A percentile compares a stretch with the other conserved stretches of the same genome.
Conservation (phyloP, 78 protist species). For the Isochrysis galbana region DNA sequence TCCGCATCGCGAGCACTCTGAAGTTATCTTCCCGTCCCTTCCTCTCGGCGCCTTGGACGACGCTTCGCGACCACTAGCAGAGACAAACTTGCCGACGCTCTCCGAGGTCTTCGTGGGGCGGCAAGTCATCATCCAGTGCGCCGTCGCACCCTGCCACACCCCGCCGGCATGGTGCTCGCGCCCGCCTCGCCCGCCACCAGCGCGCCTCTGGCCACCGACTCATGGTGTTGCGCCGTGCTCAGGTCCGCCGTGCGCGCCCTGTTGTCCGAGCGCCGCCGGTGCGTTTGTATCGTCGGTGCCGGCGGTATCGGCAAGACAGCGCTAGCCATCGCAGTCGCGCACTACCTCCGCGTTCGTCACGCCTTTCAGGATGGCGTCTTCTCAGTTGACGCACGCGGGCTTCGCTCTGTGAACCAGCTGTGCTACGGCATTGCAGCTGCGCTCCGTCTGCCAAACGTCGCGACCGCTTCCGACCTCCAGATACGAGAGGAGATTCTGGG, state of each 20-base stretch:
- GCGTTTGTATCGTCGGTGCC: conserved; percentile 6
- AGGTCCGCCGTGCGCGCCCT: conserved; percentile 10
- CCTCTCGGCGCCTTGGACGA: background rate
- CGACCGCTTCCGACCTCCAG: background rate
- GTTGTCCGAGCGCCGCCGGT: background rate
- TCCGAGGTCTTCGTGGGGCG: background rate
- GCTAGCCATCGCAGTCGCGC: background rate
- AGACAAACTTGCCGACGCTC: background rate
- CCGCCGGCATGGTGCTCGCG: no score
- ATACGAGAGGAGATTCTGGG: background rate
- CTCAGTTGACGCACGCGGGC: background rate
- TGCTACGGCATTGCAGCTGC: background rate
- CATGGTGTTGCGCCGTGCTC: no score
- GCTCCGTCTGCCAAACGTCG: background rate
- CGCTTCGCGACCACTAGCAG: background rate
- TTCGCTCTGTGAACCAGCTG: background rate
- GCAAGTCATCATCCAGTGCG: background rate
- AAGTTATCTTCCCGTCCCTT: background rate
- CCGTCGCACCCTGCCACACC: background rate
- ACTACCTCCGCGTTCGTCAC: background rate
- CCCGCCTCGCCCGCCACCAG: no score
- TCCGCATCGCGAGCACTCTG: no score
- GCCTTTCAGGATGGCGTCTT: background rate
- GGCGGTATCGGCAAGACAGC: conserved; percentile 28
- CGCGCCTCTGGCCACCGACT: no score